Evolutionary conservation across 192 early-diverging fungal species (phyloP).

Genomic region (Pilaira anomala): DNA sequence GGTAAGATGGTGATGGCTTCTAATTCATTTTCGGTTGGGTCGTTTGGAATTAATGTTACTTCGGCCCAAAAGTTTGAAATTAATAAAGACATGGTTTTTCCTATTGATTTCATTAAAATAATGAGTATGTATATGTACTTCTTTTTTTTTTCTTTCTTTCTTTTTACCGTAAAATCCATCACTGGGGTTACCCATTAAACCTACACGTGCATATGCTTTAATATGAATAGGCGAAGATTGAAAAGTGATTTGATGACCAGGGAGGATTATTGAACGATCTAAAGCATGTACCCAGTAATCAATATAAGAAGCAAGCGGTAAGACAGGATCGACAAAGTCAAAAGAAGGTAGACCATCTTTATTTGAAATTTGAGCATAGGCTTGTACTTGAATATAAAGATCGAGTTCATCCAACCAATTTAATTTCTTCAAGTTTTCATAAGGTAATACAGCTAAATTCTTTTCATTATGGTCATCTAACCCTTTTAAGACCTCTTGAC

Average conservation of each 20-base stretch:
- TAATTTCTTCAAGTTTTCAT: not conserved
- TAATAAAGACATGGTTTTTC: slow-evolving; percentile 56
- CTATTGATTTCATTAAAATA: slow-evolving; percentile 13
- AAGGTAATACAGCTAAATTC: not conserved
- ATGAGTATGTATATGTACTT: not conserved
- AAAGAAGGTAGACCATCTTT: not conserved
- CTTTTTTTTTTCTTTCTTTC: not conserved
- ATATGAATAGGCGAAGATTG: slow-evolving; percentile 26
- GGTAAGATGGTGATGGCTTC: slow-evolving; percentile 40
- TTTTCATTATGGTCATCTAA: not conserved
- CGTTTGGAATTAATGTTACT: slow-evolving; percentile 45
- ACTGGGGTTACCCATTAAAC: slow-evolving; percentile 63
- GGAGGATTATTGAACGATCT: not conserved
- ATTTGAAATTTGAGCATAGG: not conserved
- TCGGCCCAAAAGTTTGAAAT: slow-evolving; percentile 61
- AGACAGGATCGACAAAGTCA: slow-evolving; percentile 4
- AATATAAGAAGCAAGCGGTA: slow-evolving; percentile 9
- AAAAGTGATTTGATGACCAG: not conserved
- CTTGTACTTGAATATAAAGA: not conserved
- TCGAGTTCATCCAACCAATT: not conserved
- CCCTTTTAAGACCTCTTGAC: not conserved
- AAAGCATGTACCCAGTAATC: slow-evolving; percentile 5
- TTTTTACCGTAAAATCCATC: slow-evolving; percentile 59
- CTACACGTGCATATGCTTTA: slow-evolving; percentile 52
- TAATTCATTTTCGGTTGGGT: slow-evolving; percentile 26